Base-by-base conservation (phyloP, 1,284 basidiomycete species). In the Marasmius tenuissimus region DNA sequence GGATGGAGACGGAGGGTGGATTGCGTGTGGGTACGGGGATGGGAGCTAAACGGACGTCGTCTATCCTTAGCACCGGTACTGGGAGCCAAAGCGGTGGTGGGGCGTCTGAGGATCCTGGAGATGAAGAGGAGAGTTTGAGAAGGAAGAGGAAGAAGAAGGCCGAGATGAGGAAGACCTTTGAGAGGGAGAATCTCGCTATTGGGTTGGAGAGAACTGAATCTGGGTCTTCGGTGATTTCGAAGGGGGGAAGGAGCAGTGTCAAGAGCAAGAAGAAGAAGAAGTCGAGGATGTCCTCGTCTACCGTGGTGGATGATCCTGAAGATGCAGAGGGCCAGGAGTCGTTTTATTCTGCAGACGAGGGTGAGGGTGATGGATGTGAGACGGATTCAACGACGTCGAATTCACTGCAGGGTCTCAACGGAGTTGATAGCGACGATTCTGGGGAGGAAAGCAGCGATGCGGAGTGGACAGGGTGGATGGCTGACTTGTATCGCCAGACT, bases 401-500 rank as follows among this genome's bases (percentile, higher is more conserved):
- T 22, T 34, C 18, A 12, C 18, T 34, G 14, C 42, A 52, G 48
- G 53, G 60, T 64, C 65, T 65, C 35, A 58, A 56, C n/a, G 72
- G 71, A 40, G n/a, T 18, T 10, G 61, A 61, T 7, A 48, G 47
- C 8, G 63, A 57, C 50, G 75, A 76, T 53, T 76, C 71, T 34
- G 78, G 70, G 2, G 74, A 72, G 4, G 78, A 81, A 22, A 68
- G 61, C 10, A 81, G 83, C 64, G 85, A 86, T 66, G 73, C 76
- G n/a, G 85, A 87, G 64, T 87, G 85, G 85, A 78, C 84, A 6
- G 80, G 78, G 5, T 87, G 85, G 85, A 74, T 76, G 67, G 76
- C 75, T 9, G 85, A 85, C 68, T 65, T 86, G 35, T 72, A 76
- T 42, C 76, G 83, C 6, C 82, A 83, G 52, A 11, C n/a, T 16